Conservation (phyloP, 2,329 filamentous ascomycete species). For the Nigrospora osmanthi region DNA sequence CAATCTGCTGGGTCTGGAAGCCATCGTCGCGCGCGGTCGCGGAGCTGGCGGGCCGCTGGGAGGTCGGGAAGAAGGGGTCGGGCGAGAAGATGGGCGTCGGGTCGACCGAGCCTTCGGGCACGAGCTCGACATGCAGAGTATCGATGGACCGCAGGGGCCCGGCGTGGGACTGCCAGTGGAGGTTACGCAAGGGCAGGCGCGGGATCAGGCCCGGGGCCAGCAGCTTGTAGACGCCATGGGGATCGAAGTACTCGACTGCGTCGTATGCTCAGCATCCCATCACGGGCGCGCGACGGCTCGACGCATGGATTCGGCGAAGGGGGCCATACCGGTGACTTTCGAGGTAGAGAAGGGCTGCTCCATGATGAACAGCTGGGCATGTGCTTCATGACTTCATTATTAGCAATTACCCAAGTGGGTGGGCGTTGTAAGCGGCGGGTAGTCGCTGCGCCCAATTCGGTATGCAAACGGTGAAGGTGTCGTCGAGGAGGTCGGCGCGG, state of each 20-base stretch:
- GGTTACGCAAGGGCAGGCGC: conserved; percentile 77
- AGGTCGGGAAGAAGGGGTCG: conserved; percentile 24
- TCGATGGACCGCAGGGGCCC: conserved; percentile 89
- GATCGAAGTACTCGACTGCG: conserved; percentile 92
- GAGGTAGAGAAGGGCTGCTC: conserved; percentile 63
- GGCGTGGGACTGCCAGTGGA: conserved; percentile 94
- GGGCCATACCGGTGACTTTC: conserved; percentile 64
- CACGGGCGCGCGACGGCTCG: background rate
- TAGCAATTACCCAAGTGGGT: conserved; percentile 4
- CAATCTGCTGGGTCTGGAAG: conserved; percentile 45
- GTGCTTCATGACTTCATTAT: conserved; percentile 20
- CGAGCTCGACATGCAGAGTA: conserved; percentile 81
- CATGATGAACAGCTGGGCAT: conserved; percentile 39
- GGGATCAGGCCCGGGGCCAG: conserved; percentile 70
- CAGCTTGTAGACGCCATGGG: conserved; percentile 77
- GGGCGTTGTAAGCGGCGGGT: too few species aligned
- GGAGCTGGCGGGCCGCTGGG: conserved; percentile 19
- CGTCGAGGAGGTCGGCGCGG: too few species aligned
- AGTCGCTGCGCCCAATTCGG: too few species aligned
- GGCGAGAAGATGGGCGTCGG: conserved; percentile 26
- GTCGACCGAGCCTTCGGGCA: conserved; percentile 49
- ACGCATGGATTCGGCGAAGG: background rate
- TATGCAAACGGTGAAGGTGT: too few species aligned
- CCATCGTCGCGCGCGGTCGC: conserved; percentile 42
- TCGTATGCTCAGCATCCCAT: conserved; percentile 1